Conservation (phyloP, 345 rosid genomes). For the Geranium brycei region DNA sequence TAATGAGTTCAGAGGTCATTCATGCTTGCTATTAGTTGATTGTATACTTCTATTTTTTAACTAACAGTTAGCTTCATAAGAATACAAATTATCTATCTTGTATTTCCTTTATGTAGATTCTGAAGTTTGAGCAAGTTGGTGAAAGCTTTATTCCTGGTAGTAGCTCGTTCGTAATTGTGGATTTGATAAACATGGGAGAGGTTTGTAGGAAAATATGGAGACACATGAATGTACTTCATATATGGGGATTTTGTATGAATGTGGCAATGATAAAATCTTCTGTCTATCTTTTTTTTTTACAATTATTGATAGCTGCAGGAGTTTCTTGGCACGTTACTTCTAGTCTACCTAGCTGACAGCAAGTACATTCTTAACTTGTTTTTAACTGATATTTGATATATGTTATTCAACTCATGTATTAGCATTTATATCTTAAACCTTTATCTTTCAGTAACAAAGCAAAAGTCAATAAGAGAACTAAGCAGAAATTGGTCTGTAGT, state of each 20-base stretch:
- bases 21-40: not conserved
- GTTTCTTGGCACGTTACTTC: not conserved
- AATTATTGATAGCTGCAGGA: slow-evolving; percentile 3
- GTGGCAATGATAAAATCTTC: slow-evolving; percentile 7
- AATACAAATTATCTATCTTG: not conserved
- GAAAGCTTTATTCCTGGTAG: slow-evolving; percentile 7
- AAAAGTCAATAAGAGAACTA: slow-evolving; percentile 1
- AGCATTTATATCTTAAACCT: slow-evolving; percentile 5
- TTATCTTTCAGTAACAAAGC: slow-evolving; percentile 3
- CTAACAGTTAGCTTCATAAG: not conserved
- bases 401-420: slow-evolving; percentile 7
- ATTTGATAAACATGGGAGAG: slow-evolving; percentile 5
- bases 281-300: not conserved
- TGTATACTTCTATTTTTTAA: not conserved
- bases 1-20: not conserved
- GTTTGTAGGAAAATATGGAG: slow-evolving; percentile 1
- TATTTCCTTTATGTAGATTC: slow-evolving; percentile 16
- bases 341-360: slow-evolving; percentile 8
- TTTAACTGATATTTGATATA: slow-evolving; percentile 7
- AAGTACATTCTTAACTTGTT: slow-evolving; percentile 15
- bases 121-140: slow-evolving; percentile 17
- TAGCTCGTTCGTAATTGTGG: slow-evolving; percentile 1
- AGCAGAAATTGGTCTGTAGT: not conserved
- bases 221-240: slow-evolving; percentile 1
- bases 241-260: slow-evolving; percentile 8